Conservation (phyloP, 306 rosid genomes). For the Rubus idaeus region DNA sequence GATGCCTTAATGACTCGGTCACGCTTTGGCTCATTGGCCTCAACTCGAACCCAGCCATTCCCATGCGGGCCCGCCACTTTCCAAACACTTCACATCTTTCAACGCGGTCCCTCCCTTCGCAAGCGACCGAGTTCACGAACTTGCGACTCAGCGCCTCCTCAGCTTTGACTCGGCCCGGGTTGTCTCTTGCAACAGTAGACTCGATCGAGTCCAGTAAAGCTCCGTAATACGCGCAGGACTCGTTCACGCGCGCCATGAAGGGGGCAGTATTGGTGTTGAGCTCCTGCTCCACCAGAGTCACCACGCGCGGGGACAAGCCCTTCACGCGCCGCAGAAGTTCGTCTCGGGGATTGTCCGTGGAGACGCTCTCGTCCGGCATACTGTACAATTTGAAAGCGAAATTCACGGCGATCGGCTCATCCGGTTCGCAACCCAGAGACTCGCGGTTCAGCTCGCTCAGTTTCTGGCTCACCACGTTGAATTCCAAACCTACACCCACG, state of each 20-base stretch:
- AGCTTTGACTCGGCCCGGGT: slow-evolving; percentile 45
- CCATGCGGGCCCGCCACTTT: slow-evolving; percentile 92
- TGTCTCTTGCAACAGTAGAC: slow-evolving; percentile 5
- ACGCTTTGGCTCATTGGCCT: slow-evolving; percentile 57
- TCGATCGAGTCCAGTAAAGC: slow-evolving; percentile 64
- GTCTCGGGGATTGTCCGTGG: slow-evolving; percentile 84
- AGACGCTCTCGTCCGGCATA: slow-evolving; percentile 91
- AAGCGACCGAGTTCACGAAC: slow-evolving; percentile 59
- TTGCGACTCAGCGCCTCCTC: slow-evolving; percentile 72
- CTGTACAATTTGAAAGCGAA: slow-evolving; percentile 68
- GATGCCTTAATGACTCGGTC: slow-evolving; percentile 46
- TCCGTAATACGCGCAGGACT: slow-evolving; percentile 52
- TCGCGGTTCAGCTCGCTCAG: slow-evolving; percentile 72
- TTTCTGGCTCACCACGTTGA: slow-evolving; percentile 32
- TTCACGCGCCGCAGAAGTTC: slow-evolving; percentile 83
- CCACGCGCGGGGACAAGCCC: slow-evolving; percentile 58
- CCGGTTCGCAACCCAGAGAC: slow-evolving; percentile 55
- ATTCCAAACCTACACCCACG: slow-evolving; percentile 40
- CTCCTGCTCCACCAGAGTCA: slow-evolving; percentile 74
- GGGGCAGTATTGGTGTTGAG: slow-evolving; percentile 88
- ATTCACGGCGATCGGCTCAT: slow-evolving; percentile 63
- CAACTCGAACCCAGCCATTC: slow-evolving; percentile 84
- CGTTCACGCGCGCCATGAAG: slow-evolving; percentile 66
- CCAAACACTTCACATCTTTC: slow-evolving; percentile 92
- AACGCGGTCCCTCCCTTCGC: slow-evolving; percentile 88